phyloP scores from a whole-genome alignment of 441 rosid species.

The Metrosideros polymorpha region DNA sequence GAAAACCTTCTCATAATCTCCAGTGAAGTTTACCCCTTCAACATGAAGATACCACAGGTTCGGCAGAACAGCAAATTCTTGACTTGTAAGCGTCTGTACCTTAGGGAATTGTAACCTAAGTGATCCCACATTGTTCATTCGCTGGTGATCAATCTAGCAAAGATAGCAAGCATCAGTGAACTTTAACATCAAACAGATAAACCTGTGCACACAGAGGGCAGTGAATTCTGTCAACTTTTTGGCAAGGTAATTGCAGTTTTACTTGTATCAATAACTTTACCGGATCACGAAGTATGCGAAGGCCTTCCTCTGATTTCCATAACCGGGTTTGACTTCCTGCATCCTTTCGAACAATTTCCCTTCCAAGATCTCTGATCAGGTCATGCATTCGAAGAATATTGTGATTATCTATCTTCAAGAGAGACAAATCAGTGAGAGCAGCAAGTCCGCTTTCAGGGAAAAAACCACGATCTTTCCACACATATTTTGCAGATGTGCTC shows the following conservation, averaged over 20 bases:
- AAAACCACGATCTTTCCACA: background rate
- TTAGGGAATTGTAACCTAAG: background rate
- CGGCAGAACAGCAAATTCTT: background rate
- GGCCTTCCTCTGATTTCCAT: background rate
- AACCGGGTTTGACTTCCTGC: background rate
- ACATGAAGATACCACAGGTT: background rate
- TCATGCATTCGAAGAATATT: background rate
- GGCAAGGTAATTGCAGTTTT: background rate
- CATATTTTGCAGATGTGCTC: rapidly evolving
- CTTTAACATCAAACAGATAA: background rate
- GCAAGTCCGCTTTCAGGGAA: background rate
- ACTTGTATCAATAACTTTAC: background rate
- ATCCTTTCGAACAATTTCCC: background rate
- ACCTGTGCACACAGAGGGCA: too few species aligned
- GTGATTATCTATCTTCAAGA: background rate
- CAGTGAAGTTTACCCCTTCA: background rate
- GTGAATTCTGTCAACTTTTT: background rate
- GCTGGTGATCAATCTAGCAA: background rate
- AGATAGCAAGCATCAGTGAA: background rate
- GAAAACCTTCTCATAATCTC: background rate
- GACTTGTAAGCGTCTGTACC: background rate
- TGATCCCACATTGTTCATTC: rapidly evolving
- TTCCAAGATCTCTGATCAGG: background rate
- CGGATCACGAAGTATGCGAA: too few species aligned
- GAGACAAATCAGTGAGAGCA: background rate